Conservation (phyloP, 805 yeast genomes). For the Metschnikowia proteae region DNA sequence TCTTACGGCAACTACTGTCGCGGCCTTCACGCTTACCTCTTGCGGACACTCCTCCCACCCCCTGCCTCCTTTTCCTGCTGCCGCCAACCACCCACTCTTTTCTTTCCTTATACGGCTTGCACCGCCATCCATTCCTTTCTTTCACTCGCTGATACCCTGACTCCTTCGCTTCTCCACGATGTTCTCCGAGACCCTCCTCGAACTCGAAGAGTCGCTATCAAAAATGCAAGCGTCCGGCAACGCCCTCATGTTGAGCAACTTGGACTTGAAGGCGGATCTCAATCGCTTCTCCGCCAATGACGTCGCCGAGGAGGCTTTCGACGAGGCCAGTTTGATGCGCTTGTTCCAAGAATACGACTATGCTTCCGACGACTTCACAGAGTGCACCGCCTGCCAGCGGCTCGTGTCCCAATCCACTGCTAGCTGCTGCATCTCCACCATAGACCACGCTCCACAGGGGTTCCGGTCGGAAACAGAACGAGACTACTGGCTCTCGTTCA, state of each 20-base stretch:
- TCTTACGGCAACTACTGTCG: background rate
- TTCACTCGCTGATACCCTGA: background rate
- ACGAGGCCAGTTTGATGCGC: constrained; percentile 1
- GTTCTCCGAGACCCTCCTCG: constrained; percentile 18
- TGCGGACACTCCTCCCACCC: background rate
- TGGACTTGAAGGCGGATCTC: constrained; percentile 19
- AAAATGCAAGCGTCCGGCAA: constrained; percentile 11
- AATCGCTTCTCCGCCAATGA: constrained; percentile 13
- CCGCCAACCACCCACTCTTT: background rate
- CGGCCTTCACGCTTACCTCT: background rate
- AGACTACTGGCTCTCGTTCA: constrained; percentile 43
- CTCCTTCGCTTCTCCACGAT: constrained; percentile 4
- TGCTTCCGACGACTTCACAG: constrained; percentile 10
- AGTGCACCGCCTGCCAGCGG: constrained; percentile 11
- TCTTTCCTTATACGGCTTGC: background rate
- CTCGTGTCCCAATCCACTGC: constrained; percentile 3
- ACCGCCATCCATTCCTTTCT: background rate
- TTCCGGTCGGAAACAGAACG: constrained; percentile 24
- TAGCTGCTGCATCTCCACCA: constrained; percentile 10
- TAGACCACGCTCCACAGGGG: constrained; percentile 7
- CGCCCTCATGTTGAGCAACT: constrained; percentile 15
- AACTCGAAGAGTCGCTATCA: constrained; percentile 19
- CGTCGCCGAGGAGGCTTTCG: background rate
- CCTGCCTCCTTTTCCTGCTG: background rate
- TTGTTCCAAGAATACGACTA: constrained; percentile 14